These are phyloP conservation scores for Linum lewisii DNA, from an alignment of 345 rosid species.

Conservation along the genomic window DNA sequence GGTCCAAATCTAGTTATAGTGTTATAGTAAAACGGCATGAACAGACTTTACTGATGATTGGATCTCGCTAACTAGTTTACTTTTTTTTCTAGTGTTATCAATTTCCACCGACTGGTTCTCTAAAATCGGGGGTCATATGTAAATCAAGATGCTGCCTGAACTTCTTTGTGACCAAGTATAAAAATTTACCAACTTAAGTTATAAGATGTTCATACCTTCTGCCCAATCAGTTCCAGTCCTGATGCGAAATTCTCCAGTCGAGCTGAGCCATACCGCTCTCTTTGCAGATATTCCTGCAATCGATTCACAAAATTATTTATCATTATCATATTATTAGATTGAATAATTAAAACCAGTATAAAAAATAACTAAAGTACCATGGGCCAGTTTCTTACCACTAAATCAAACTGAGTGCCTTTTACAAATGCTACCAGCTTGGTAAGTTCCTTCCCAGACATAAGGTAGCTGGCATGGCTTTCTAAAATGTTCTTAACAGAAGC, in stretches of 20 bases:
- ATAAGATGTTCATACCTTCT: conserved; percentile 42
- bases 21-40: too few relatives aligned
- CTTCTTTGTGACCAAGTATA: too few relatives aligned
- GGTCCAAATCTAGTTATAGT: too few relatives aligned
- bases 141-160: too few relatives aligned
- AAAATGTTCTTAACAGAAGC: conserved; percentile 81
- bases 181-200: neutral
- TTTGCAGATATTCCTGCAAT: conserved; percentile 86
- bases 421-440: conserved; percentile 98
- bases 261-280: conserved; percentile 81
- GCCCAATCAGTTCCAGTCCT: conserved; percentile 81
- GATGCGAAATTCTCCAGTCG: conserved; percentile 85
- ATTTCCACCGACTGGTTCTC: too few relatives aligned
- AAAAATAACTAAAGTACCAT: conserved; percentile 7
- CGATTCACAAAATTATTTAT: conserved; percentile 5
- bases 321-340: neutral
- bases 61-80: too few relatives aligned
- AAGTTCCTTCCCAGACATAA: conserved; percentile 97
- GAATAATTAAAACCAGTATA: neutral
- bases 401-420: conserved; percentile 97
- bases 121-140: too few relatives aligned
- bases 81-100: too few relatives aligned
- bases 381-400: conserved; percentile 55
- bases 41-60: too few relatives aligned
- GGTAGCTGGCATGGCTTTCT: conserved; percentile 91